These are phyloP conservation scores for Hypoxylon sp. DNA, from an alignment of 2,329 filamentous ascomycete species.

Conservation along the genomic window DNA sequence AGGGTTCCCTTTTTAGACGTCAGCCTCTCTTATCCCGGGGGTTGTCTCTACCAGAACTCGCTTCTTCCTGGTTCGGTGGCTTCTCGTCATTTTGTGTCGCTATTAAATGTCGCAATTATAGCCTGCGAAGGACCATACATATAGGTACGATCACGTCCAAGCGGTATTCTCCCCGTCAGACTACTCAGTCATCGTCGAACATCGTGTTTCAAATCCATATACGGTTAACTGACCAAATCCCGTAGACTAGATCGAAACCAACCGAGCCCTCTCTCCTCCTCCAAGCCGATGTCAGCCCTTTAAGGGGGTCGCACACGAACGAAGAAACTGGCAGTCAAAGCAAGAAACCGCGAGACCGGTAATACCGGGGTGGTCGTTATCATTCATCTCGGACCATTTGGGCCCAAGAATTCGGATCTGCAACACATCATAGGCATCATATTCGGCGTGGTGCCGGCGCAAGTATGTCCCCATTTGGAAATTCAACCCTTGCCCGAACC, in stretches of 20 bases:
- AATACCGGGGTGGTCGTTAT: constrained; percentile 19
- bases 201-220: constrained; percentile 32
- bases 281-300: neutral
- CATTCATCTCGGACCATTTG: constrained; percentile 21
- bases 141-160: constrained; percentile 25
- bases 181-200: constrained; percentile 24
- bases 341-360: constrained; percentile 19
- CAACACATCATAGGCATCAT: constrained; percentile 27
- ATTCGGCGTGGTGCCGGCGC: constrained; percentile 28
- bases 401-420: constrained; percentile 41
- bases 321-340: constrained; percentile 3
- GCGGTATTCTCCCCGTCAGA: constrained; percentile 22
- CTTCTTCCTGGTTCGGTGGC: constrained; percentile 31
- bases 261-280: neutral
- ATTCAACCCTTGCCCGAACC: constrained; percentile 22
- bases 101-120: constrained; percentile 31
- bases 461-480: constrained; percentile 35
- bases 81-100: constrained; percentile 33
- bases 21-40: constrained; percentile 37
- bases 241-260: neutral
- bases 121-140: constrained; percentile 18
- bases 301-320: neutral
- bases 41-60: constrained; percentile 36
- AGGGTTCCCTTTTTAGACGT: constrained; percentile 27
- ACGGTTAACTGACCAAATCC: constrained; percentile 8